Evolutionary conservation across 306 rosid genomes (phyloP).

Genomic region (Prunus mongolica): DNA sequence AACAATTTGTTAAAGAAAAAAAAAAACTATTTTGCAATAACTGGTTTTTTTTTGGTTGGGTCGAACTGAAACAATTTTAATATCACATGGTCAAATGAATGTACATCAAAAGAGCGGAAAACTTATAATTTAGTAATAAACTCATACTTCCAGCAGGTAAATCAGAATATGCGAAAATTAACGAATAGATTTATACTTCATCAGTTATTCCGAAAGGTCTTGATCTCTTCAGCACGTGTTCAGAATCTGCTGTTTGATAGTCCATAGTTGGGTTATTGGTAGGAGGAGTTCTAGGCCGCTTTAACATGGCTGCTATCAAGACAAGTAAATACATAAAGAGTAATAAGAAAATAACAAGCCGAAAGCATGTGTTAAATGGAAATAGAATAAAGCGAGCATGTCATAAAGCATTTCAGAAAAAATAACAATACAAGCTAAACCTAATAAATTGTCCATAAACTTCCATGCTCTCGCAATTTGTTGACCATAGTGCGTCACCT

Average conservation of each 20-base stretch:
- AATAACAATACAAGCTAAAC: not conserved
- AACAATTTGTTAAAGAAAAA: not conserved
- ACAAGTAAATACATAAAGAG: constrained; percentile 20
- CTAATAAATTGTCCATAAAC: not conserved
- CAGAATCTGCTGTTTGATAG: constrained; percentile 98
- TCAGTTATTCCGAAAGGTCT: constrained; percentile 88
- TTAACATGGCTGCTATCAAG: constrained; percentile 62
- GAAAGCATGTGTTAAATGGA: not conserved
- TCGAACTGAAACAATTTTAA: not conserved
- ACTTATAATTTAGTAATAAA: constrained; percentile 9
- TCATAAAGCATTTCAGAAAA: not conserved
- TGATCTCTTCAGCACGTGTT: constrained; percentile 85
- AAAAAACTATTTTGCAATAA: not conserved
- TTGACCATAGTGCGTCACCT: not conserved
- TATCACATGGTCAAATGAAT: not conserved
- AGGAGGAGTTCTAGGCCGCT: constrained; percentile 99
- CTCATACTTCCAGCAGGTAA: constrained; percentile 17
- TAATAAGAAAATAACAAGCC: not conserved
- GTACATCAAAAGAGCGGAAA: not conserved
- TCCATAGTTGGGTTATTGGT: constrained; percentile 85
- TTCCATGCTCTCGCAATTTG: not conserved
- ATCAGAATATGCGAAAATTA: constrained; percentile 18
- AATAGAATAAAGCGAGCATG: not conserved
- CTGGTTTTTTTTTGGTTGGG: not conserved
- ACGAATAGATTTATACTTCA: constrained; percentile 53